Conservation (phyloP, 371 early-diverging fungal species). For the Mucor saturninus region DNA sequence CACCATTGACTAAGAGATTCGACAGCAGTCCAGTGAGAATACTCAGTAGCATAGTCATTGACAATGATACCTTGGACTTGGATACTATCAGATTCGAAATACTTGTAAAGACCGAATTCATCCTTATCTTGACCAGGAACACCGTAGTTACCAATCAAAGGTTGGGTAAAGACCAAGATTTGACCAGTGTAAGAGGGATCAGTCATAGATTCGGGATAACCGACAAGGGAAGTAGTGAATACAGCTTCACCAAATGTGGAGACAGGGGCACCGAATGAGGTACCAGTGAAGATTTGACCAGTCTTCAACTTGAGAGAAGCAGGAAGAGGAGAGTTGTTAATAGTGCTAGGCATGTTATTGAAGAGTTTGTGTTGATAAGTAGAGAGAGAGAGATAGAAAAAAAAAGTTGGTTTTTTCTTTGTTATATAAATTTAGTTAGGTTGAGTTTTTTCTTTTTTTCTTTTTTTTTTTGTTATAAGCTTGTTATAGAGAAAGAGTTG, state of each 20-base stretch:
- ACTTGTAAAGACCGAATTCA: conserved; percentile 75
- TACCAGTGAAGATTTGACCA: conserved; percentile 77
- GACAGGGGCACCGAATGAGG: conserved; percentile 74
- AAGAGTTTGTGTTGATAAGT: conserved; percentile 22
- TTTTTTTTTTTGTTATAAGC: background rate
- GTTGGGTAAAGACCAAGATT: conserved; percentile 94
- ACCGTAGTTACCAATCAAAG: conserved; percentile 96
- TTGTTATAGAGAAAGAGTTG: conserved; percentile 6
- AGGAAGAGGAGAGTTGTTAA: conserved; percentile 49
- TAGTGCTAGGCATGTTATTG: conserved; percentile 34
- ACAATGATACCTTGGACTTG: conserved; percentile 91
- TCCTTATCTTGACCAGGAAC: conserved; percentile 87
- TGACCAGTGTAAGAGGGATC: conserved; percentile 97
- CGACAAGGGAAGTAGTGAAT: conserved; percentile 92
- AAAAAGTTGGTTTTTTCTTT: conserved; percentile 13
- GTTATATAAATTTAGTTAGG: background rate
- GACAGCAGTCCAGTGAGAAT: conserved; percentile 90
- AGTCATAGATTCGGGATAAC: conserved; percentile 95
- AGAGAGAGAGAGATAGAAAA: conserved; percentile 22
- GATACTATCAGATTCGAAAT: conserved; percentile 93
- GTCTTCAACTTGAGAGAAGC: conserved; percentile 78
- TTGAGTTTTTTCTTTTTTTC: background rate
- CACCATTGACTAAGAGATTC: conserved; percentile 90
- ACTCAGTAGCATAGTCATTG: conserved; percentile 87
- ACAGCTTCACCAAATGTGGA: conserved; percentile 76